Evolutionary conservation across 306 rosid genomes (phyloP), one percentile per base, ranked within the genome.

Genomic region (Pueraria montana): DNA sequence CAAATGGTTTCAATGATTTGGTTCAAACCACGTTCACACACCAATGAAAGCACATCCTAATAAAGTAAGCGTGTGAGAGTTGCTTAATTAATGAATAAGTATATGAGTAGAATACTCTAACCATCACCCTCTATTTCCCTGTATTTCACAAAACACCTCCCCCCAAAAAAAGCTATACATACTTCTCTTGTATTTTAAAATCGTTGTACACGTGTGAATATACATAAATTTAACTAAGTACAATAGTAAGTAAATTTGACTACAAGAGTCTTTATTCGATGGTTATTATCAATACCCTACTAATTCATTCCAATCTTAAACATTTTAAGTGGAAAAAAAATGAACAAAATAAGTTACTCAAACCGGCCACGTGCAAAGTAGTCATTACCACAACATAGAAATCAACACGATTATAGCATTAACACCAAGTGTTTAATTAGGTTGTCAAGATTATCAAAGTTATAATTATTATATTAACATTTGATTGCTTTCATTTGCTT

Each of bases 381-480:
- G 52, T 68, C 17, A 68, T 38, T 38, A 18, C 3, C 52, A 40
- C 32, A 4, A 40, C 74, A 42, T 38, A 17, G 48, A 17, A 67
- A 36, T 67, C n/a, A 18, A 38, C 8, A 8, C 14, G 9, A 68
- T 68, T 66, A 66, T 34, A 36, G 49, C 70, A 30, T 64, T 32
- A 30, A 65, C 11, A 65, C 72, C 26, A 65, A 65, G 72, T 65
- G n/a, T 11, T 67, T 67, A 67, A 11, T n/a, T 36, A 13, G 52
- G 52, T n/a, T 67, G 52, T 40, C 9, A 38, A 36, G 73, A 40
- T 68, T 3, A 68, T 18, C 52, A 34, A 34, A 34, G 46, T 64
- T 62, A 62, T 62, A 62, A 62, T 62, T 62, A 68, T 18, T 68
- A 42, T 13, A 40, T 67, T 68, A 36, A 23, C 50, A 66, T 38